Evolutionary conservation across 331 rosid species (phyloP), one percentile per base, ranked within the genome.

Genomic region (Malus hybrid): DNA sequence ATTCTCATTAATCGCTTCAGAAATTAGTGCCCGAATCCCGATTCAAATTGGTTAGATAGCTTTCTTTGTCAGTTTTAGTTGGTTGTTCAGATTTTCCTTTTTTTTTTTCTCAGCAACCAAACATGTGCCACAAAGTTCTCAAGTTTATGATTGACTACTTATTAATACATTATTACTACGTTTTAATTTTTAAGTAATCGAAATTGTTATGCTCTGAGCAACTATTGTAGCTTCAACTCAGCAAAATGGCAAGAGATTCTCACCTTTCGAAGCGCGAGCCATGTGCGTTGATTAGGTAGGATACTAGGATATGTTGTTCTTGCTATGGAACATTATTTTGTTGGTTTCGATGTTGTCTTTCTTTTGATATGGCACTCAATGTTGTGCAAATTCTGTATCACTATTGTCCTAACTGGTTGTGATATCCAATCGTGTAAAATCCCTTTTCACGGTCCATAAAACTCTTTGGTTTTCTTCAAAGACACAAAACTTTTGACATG

Each of bases 241-340:
- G 81, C 94, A 1, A 80, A 76, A 56, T 96, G 94, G 66, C 87
- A 80, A 73, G 97, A 87, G 75, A 74, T 77, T 84, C 89, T 91
- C 82, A 90, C 97, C 0, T 80, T 90, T 66, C 73, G 65, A 74
- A 83, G 62, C 71, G 86, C 81, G 81, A 78, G 72, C 39, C 96
- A 88, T 73, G 87, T 83, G 22, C 93, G 74, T 61, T 83, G 95
- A 84, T 19, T 91, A 15, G 94, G 98, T 88, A 54, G 31, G 73
- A 71, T 73, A 24, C 24, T 24, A 24, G 24, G 24, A 24, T 24
- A 24, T 61, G 69, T 52, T 65, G 42, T 34, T 48, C 59, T 75
- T 27, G 66, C 16, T 61, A 57, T 76, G 4, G 10, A 73, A 33
- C 70, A 5, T 32, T 22, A 71, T 60, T 39, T 11, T 63, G 29